phyloP scores from a whole-genome alignment of 1,139 yeast genomes.

The Diutina ranongensis region DNA sequence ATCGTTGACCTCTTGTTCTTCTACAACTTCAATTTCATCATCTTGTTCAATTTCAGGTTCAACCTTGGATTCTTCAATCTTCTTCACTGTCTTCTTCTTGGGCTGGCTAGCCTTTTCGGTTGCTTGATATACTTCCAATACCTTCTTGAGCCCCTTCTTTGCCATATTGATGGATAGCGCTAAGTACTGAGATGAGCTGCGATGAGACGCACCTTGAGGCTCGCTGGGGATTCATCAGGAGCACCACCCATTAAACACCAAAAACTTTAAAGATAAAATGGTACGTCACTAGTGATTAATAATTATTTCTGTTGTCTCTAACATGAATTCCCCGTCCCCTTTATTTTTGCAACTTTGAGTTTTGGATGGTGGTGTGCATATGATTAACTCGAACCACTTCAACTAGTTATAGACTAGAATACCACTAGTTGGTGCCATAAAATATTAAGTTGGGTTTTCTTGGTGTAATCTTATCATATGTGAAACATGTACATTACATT shows the following conservation, averaged over 20 bases:
- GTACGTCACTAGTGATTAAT: too few relatives aligned
- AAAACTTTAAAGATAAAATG: too few relatives aligned
- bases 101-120: slow-evolving; percentile 7
- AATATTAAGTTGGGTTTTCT: too few relatives aligned
- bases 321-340: too few relatives aligned
- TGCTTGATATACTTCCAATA: slow-evolving; percentile 10
- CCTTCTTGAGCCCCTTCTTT: slow-evolving; percentile 11
- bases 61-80: slow-evolving; percentile 7
- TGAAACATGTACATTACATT: too few relatives aligned
- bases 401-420: too few relatives aligned
- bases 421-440: too few relatives aligned
- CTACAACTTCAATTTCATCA: not conserved
- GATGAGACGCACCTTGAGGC: not conserved
- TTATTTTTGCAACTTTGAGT: too few relatives aligned
- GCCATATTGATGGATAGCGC: slow-evolving; percentile 9
- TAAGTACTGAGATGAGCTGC: not conserved
- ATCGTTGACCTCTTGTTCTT: not conserved
- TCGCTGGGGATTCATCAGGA: not conserved
- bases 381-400: too few relatives aligned
- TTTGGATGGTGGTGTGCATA: too few relatives aligned
- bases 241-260: not conserved
- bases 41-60: slow-evolving; percentile 8
- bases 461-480: too few relatives aligned
- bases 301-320: too few relatives aligned
- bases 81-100: slow-evolving; percentile 7